phyloP scores from a whole-genome alignment of 441 rosid genomes.

The Kokia cookei region DNA sequence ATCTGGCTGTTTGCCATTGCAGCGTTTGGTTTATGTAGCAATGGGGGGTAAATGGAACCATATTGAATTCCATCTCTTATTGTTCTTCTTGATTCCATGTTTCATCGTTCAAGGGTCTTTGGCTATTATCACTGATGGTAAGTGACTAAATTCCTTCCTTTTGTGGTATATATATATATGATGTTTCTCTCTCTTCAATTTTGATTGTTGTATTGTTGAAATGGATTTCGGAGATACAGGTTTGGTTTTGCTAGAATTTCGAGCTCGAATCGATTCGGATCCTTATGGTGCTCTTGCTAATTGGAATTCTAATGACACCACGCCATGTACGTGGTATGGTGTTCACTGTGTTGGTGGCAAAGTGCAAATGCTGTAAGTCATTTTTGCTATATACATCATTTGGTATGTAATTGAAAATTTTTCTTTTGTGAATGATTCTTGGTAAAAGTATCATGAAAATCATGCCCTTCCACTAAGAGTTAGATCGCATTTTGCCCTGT shows the following conservation, averaged over 20 bases:
- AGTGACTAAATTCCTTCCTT: not conserved
- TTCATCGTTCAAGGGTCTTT: constrained; percentile 39
- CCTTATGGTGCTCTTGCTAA: constrained; percentile 54
- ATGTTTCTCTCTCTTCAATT: not conserved
- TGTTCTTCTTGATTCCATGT: constrained; percentile 42
- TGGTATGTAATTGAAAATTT: not conserved
- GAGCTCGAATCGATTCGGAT: constrained; percentile 47
- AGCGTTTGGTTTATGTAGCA: constrained; percentile 35
- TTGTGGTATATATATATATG: not conserved
- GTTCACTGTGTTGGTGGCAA: constrained; percentile 56
- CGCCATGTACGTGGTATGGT: constrained; percentile 74
- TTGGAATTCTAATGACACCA: constrained; percentile 50
- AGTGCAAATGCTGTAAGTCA: constrained; percentile 76
- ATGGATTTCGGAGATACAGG: constrained; percentile 41
- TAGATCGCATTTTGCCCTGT: no score
- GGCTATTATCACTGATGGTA: constrained; percentile 68
- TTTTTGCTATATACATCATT: no score
- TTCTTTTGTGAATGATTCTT: not conserved
- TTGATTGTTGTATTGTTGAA: constrained; percentile 2
- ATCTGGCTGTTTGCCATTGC: constrained; percentile 17
- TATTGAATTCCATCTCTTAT: constrained; percentile 41
- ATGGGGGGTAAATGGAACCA: constrained; percentile 83
- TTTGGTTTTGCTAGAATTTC: constrained; percentile 56
- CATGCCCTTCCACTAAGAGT: no score
- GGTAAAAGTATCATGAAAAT: no score